These are phyloP conservation scores for Lyophyllum atratum DNA, from an alignment of 768 basidiomycete genomes.

Conservation along the genomic window DNA sequence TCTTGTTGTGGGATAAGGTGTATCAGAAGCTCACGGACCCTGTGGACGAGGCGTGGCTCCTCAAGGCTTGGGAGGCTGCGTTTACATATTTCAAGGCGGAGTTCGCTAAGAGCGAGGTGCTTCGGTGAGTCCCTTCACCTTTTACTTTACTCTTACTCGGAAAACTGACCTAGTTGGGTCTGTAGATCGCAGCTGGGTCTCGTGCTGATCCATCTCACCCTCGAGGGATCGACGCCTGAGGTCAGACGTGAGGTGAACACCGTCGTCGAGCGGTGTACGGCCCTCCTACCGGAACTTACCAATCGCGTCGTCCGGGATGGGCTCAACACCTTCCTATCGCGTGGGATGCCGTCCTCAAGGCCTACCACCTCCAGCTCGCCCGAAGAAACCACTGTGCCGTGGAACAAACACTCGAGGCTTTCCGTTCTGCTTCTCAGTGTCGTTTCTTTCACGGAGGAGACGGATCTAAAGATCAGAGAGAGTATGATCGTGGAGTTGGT, in stretches of 20 bases:
- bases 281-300: constrained; percentile 46
- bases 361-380: constrained; percentile 20
- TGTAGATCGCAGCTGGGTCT: constrained; percentile 63
- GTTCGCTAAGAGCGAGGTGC: constrained; percentile 49
- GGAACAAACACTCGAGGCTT: constrained; percentile 55
- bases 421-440: constrained; percentile 55
- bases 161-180: neutral
- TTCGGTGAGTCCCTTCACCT: constrained; percentile 46
- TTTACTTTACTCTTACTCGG: neutral
- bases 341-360: constrained; percentile 28
- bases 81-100: constrained; percentile 50
- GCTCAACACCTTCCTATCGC: constrained; percentile 46
- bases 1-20: constrained; percentile 86
- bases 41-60: constrained; percentile 75
- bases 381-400: constrained; percentile 32
- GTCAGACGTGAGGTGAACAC: constrained; percentile 50
- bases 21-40: constrained; percentile 68
- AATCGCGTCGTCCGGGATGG: constrained; percentile 63
- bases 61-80: constrained; percentile 60
- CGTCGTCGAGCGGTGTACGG: constrained; percentile 41
- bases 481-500: constrained; percentile 53
- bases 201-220: constrained; percentile 67
- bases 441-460: constrained; percentile 45
- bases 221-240: constrained; percentile 56
- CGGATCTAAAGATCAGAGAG: constrained; percentile 43